A percentile compares a stretch with the other conserved stretches of the same genome.
Conservation (phyloP, 2,329 filamentous ascomycete species). For the Diaporthe velutina region DNA sequence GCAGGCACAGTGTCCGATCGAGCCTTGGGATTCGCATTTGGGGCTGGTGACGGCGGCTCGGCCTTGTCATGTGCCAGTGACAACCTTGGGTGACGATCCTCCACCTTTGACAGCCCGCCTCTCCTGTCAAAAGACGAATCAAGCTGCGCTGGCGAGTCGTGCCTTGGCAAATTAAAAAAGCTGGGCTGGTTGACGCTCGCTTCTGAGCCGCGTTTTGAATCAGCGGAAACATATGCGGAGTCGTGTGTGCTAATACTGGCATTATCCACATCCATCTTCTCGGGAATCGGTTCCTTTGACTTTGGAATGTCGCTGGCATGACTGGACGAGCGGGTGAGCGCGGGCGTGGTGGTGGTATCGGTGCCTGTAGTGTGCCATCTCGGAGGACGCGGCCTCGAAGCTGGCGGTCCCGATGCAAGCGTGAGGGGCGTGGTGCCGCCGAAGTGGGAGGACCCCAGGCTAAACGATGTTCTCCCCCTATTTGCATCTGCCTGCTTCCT, state of each 20-base stretch:
- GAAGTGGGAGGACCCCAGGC: conserved; percentile 60
- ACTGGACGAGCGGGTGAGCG: not conserved
- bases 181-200: conserved; percentile 58
- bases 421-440: conserved; percentile 47
- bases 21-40: conserved; percentile 49
- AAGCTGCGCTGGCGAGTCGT: conserved; percentile 60
- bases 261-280: conserved; percentile 59
- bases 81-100: conserved; percentile 67
- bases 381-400: conserved; percentile 56
- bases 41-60: conserved; percentile 54
- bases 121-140: conserved; percentile 53
- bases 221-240: conserved; percentile 67
- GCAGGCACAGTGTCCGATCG: conserved; percentile 64
- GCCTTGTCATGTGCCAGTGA: conserved; percentile 64
- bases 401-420: conserved; percentile 42
- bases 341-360: conserved; percentile 48
- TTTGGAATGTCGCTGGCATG: conserved; percentile 35
- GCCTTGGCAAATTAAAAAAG: conserved; percentile 55
- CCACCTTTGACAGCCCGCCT: conserved; percentile 54
- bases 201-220: conserved; percentile 67
- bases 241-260: conserved; percentile 62
- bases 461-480: conserved; percentile 60
- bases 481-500: conserved; percentile 78
- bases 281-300: conserved; percentile 40
- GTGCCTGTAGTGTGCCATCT: conserved; percentile 64